Conservation (phyloP, 208 protist genomes). For the Lotmaria passim region DNA sequence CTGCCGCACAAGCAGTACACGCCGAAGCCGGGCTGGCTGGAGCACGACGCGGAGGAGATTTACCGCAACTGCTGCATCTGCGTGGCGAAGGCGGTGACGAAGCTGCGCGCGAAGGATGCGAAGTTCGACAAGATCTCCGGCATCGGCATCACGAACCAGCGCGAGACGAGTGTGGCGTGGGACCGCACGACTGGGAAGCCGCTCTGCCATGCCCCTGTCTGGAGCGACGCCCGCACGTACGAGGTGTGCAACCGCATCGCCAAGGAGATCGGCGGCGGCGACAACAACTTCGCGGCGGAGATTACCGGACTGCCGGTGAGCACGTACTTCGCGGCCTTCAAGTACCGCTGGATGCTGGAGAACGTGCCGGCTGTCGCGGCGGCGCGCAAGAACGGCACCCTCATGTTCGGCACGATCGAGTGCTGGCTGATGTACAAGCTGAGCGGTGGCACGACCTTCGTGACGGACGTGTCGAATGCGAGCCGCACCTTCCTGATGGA, state of each 20-base stretch:
- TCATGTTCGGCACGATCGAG: conserved; percentile 97
- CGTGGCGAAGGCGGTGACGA: conserved; percentile 64
- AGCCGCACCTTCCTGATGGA: conserved; percentile 98
- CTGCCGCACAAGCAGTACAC: conserved; percentile 78
- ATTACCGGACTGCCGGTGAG: conserved; percentile 93
- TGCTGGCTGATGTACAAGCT: conserved; percentile 97
- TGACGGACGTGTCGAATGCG: conserved; percentile 98
- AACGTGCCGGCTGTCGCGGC: conserved; percentile 89
- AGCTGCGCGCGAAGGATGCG: conserved; percentile 46
- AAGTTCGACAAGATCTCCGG: conserved; percentile 58
- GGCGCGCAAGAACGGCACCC: conserved; percentile 65
- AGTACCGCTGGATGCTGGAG: conserved; percentile 97
- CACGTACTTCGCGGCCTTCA: conserved; percentile 97
- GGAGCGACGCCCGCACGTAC: conserved; percentile 87
- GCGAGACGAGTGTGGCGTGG: conserved; percentile 99
- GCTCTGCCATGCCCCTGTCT: conserved; percentile 96
- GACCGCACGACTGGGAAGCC: conserved; percentile 94
- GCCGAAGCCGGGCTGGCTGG: conserved; percentile 93
- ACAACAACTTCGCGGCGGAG: conserved; percentile 51
- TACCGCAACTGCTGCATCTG: conserved; percentile 77
- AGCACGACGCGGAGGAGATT: conserved; percentile 96
- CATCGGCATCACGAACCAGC: conserved; percentile 99
- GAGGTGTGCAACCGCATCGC: conserved; percentile 52
- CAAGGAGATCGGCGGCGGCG: conserved; percentile 43
- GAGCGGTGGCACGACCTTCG: conserved; percentile 86